Evolutionary conservation across 345 rosid species (phyloP).

Genomic region (Euphorbia pulcherrima): DNA sequence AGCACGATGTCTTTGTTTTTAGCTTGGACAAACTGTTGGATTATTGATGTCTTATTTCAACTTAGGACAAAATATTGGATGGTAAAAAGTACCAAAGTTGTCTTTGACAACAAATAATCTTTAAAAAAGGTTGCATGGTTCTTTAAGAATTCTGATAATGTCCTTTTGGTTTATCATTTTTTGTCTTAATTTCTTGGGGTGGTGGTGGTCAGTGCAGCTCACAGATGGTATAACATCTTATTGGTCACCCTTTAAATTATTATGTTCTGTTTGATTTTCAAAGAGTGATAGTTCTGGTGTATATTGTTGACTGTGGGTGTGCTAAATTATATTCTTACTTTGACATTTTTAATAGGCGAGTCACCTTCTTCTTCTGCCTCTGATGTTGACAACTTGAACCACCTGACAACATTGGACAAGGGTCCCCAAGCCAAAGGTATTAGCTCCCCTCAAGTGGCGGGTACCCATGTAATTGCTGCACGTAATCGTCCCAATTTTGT

Average conservation of each 20-base stretch:
- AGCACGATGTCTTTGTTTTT: neutral
- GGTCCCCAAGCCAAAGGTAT: conserved; percentile 57
- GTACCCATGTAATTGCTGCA: conserved; percentile 61
- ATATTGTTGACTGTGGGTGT: neutral
- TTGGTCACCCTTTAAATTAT: neutral
- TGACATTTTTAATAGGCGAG: conserved; percentile 52
- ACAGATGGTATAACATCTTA: neutral
- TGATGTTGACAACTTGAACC: conserved; percentile 84
- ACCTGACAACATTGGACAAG: conserved; percentile 61
- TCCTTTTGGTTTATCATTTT: conserved; percentile 6
- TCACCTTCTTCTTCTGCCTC: conserved; percentile 99
- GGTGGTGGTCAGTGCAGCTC: neutral
- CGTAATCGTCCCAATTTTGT: conserved; percentile 51
- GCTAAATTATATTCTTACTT: conserved; percentile 8
- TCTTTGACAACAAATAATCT: neutral
- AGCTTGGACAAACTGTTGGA: neutral
- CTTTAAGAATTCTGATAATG: neutral
- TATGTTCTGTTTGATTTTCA: neutral
- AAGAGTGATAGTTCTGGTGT: neutral
- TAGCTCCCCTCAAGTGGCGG: conserved; percentile 72
- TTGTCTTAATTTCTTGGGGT: neutral
- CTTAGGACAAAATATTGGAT: neutral
- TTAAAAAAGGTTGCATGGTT: neutral
- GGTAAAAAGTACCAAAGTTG: neutral
- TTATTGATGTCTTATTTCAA: neutral